Evolutionary conservation across 2,329 filamentous ascomycete species (phyloP).

Genomic region (Sarocladiaceae sp.): DNA sequence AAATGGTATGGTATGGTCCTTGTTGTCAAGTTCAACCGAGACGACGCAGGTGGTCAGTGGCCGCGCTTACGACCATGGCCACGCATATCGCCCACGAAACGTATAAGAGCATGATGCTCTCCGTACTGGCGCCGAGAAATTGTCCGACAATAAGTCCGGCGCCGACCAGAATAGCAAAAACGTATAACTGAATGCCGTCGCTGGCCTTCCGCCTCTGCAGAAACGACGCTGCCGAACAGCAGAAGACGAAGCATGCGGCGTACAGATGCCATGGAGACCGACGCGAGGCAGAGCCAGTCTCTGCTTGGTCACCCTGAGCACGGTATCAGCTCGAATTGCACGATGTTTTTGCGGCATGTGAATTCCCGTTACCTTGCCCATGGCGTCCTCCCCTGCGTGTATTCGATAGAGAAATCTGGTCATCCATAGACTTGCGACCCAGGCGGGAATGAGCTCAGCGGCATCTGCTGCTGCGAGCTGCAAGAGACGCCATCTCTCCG

Average conservation of each 20-base stretch:
- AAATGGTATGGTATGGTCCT: too few relatives aligned
- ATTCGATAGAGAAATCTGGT: neutral
- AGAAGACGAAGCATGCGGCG: constrained; percentile 1
- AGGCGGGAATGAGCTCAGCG: constrained; percentile 1
- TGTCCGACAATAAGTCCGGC: constrained; percentile 3
- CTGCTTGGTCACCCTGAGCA: neutral
- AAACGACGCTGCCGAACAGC: constrained; percentile 2
- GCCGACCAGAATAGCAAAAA: constrained; percentile 4
- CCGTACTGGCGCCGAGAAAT: constrained; percentile 2
- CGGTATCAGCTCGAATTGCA: neutral
- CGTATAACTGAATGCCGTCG: constrained; percentile 4
- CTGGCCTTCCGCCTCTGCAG: constrained; percentile 2
- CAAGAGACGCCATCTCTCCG: neutral
- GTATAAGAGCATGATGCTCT: constrained; percentile 4
- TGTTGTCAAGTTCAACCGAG: neutral
- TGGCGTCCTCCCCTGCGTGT: neutral
- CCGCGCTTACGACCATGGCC: constrained; percentile 3
- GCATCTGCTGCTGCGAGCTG: neutral
- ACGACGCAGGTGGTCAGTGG: neutral
- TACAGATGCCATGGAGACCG: neutral
- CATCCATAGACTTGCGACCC: constrained; percentile 7
- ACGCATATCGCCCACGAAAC: constrained; percentile 9
- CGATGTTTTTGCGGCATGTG: neutral
- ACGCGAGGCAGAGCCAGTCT: neutral
- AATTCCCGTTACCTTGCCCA: neutral